phyloP scores from a whole-genome alignment of 2,329 filamentous ascomycete species.

The Hypoxylon sp. region DNA sequence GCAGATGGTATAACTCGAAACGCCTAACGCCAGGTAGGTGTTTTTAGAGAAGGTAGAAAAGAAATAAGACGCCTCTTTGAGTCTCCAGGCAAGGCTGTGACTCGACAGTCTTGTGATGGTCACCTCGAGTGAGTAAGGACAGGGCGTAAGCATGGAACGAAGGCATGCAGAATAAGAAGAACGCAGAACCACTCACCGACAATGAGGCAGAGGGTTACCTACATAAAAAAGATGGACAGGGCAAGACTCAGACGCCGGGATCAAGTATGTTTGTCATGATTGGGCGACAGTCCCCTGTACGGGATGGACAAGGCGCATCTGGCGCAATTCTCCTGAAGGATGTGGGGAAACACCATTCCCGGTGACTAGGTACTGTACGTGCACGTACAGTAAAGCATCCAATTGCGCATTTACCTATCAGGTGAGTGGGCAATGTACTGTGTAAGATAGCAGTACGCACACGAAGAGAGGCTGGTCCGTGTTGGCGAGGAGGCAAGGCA shows the following conservation, averaged over 20 bases:
- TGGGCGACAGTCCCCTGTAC: slow-evolving; percentile 30
- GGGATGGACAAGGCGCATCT: slow-evolving; percentile 37
- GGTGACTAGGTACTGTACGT: slow-evolving; percentile 27
- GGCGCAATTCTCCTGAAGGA: slow-evolving; percentile 32
- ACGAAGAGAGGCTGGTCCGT: slow-evolving; percentile 23
- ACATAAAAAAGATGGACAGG: slow-evolving; percentile 38
- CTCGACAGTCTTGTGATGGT: slow-evolving; percentile 10
- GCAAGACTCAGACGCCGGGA: slow-evolving; percentile 32
- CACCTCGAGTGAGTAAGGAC: slow-evolving; percentile 6
- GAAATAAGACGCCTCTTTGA: slow-evolving; percentile 27
- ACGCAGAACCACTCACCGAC: slow-evolving; percentile 42
- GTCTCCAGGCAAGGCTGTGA: slow-evolving; percentile 26
- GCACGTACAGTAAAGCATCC: slow-evolving; percentile 18
- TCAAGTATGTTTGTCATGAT: slow-evolving; percentile 38
- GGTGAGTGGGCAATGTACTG: slow-evolving; percentile 9
- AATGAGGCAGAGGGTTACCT: slow-evolving; percentile 41
- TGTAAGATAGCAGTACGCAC: slow-evolving; percentile 35
- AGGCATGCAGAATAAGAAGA: slow-evolving; percentile 24
- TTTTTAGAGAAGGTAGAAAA: slow-evolving; percentile 20
- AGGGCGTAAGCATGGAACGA: slow-evolving; percentile 35
- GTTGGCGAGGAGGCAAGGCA: slow-evolving; percentile 23
- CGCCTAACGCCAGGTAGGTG: slow-evolving; percentile 38
- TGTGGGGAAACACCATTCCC: slow-evolving; percentile 33
- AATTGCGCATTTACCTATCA: slow-evolving; percentile 16
- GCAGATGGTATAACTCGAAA: slow-evolving; percentile 26